Evolutionary conservation across 192 early-diverging fungal genomes (phyloP), one percentile per base, ranked within the genome.

Genomic region (Coemansia sp.): DNA sequence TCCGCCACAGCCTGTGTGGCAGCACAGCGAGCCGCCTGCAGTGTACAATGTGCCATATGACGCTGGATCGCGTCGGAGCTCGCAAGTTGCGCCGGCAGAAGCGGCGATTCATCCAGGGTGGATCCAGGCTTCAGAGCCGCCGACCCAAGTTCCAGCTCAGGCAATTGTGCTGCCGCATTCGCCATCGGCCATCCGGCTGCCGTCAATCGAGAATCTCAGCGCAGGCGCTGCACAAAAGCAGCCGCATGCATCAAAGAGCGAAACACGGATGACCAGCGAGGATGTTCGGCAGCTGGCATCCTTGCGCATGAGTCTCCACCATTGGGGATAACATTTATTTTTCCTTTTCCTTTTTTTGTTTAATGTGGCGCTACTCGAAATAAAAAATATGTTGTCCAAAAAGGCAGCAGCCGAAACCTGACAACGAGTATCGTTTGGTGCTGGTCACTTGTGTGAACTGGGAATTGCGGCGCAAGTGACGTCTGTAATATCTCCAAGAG

Each of bases 271-370:
- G 76, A 79, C 48, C 58, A 79, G 76, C 58, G 76, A 79, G 48
- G 76, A 79, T 27, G 66, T 73, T 64, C 66, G 76, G 38, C 76
- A 73, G 51, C 67, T 79, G 29, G 70, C 76, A 10, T 68, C 76
- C 24, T 48, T 79, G 47, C 66, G 76, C 12, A 53, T 70, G 50
- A 55, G 69, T 50, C 69, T 77, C 53, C 69, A 77, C 54, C 66
- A 69, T 32, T 69, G 45, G 53, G 32, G 48, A 15, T 60, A 54
- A 24, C 19, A 23, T 19, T 35, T 55, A 56, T 56, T 56, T 56
- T 27, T 12, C 15, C 24, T 54, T 56, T 45, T 48, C 25, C 15
- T 22, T 39, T 35, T 35, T 35, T 35, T 35, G 32, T 35, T 35
- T 35, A 35, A 35, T 35, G 32, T 35, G 32, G 32, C 32, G 32